Evolutionary conservation across 176 grass and related monocot genomes (phyloP), one percentile per base, ranked within the genome.

Genomic region (Cenchrus purpureus): DNA sequence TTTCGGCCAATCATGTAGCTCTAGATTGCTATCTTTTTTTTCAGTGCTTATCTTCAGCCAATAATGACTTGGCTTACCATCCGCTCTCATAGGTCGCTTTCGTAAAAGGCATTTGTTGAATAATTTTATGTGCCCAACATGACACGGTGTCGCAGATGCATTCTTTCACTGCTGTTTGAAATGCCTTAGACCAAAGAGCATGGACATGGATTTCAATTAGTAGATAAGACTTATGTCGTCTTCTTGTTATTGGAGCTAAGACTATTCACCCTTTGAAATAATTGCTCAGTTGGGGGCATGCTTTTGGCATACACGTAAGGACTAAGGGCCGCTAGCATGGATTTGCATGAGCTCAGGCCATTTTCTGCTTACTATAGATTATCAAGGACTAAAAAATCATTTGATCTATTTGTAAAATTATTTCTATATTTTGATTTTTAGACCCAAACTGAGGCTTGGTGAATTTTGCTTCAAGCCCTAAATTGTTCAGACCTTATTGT

Each of bases 41-140:
- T 62, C 62, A 34, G 45, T 56, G 61, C 62, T 90, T 90, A 90
- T 87, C 84, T 80, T 73, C 69, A 80, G 67, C 68, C 61, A 75
- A 80, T 91, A 70, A 91, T 91, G 84, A 61, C 45, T 61, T 87
- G 62, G 68, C 54, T 31, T 84, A 29, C 61, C 51, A 3, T 65
- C 61, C 34, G 29, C 50, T 70, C 71, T 74, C 50, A 59, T 42
- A 75, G 32, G 84, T 87, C 75, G 52, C 73, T 91, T 87, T 91
- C 75, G 13, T 78, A 40, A 37, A 32, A 68, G 17, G 60, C 51
- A 53, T 64, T 2, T 72, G 44, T 28, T 79, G 75, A 31, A 79
- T 74, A 74, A 62, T 90, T 87, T 87, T 87, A 59, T 67, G 68
- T 75, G 89, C 75, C 89, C 89, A 83, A 61, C 53, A 82, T 82